Evolutionary conservation across 768 basidiomycete species (phyloP).

Genomic region (Kwoniella pini): DNA sequence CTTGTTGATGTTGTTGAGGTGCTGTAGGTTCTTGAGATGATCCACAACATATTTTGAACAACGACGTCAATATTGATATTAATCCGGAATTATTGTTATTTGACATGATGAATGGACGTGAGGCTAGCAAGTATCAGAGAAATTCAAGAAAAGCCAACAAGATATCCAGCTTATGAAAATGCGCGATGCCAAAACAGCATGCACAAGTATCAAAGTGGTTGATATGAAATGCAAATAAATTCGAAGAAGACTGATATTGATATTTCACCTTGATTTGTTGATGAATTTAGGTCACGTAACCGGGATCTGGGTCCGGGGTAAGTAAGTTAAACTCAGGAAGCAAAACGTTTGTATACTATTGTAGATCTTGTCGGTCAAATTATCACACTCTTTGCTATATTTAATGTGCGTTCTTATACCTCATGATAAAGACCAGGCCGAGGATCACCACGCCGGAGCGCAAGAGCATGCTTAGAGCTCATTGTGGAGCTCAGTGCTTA

Average conservation of each 20-base stretch:
- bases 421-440: no score
- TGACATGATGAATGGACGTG: not conserved
- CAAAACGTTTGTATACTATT: not conserved
- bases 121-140: not conserved
- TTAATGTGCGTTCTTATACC: no score
- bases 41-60: slow-evolving; percentile 17
- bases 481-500: no score
- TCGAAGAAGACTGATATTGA: not conserved
- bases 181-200: no score
- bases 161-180: no score
- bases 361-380: no score
- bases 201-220: no score
- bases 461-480: no score
- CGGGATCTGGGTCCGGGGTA: not conserved
- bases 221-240: no score
- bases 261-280: not conserved
- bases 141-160: no score
- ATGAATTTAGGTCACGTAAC: slow-evolving; percentile 7
- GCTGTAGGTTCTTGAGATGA: slow-evolving; percentile 14
- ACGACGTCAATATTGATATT: slow-evolving; percentile 6
- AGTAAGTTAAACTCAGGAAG: not conserved
- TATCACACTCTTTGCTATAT: no score
- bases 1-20: slow-evolving; percentile 39
- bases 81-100: slow-evolving; percentile 8
- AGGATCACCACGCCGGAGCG: no score